Evolutionary conservation across 805 yeast genomes (phyloP), one percentile per base, ranked within the genome.

Genomic region (Kazachstania africana): DNA sequence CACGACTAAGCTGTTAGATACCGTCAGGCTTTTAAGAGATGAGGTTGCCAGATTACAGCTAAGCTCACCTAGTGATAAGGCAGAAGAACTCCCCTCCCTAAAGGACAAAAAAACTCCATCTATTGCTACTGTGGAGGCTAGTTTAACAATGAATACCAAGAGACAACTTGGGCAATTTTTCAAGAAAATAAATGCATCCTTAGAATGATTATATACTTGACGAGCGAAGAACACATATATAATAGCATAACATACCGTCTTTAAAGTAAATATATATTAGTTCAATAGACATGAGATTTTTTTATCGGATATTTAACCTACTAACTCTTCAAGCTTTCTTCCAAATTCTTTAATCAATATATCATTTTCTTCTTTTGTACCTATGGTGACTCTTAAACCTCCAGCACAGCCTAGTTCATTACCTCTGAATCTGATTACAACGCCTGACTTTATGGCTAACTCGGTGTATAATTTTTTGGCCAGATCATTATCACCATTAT

Each of bases 381-480:
- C 98, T 21, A 91, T 63, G 1, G 96, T 81, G 16, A 87, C 70
- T 57, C 98, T 72, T 32, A 91, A 60, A 29, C 84, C 83, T 20
- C 98, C 98, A 4, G 62, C 60, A 53, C 98, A 91, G 24, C 94
- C 94, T 27, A 75, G 67, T 59, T 91, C 98, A 22, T 63, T 70
- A 19, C 98, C 98, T 61, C 98, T 72, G 52, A 72, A 91, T 57
- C 98, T 71, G 12, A 88, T 81, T 28, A 91, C 97, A 15, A 88
- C 85, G 21, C 71, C 73, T 27, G 75, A 71, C 16, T 70, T 68
- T 18, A 66, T 68, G 0, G 98, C 98, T 48, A 91, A 59, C 26
- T 57, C 63, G 36, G 66, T 65, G 53, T 88, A 91, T 12, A 85
- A 63, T 21, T 60, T 43, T 29, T 68, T 57, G 3, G 98, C 96